Percentiles rank a stretch among this genome's conserved stretches.
Conservation (phyloP, 768 basidiomycete species). For the Asterophora parasitica region DNA sequence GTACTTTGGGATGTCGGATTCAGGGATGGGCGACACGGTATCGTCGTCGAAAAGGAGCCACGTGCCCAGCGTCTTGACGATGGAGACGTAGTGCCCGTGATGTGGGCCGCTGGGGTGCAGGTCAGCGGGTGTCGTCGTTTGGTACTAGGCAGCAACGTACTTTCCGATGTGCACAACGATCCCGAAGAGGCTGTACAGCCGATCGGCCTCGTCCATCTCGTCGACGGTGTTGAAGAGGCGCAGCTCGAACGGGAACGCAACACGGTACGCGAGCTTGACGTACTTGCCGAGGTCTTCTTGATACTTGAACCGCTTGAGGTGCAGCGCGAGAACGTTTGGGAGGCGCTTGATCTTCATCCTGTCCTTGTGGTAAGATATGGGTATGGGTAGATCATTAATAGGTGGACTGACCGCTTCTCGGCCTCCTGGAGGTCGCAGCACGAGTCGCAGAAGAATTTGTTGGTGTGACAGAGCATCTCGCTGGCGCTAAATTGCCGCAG, state of each 20-base stretch:
- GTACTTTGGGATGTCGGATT: slow-evolving; percentile 87
- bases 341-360: slow-evolving; percentile 99
- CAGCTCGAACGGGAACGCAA: slow-evolving; percentile 93
- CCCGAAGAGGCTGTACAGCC: slow-evolving; percentile 90
- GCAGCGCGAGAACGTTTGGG: slow-evolving; percentile 91
- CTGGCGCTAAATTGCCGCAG: slow-evolving; percentile 94
- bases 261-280: slow-evolving; percentile 94
- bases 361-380: slow-evolving; percentile 9
- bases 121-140: not conserved
- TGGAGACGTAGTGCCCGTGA: slow-evolving; percentile 96
- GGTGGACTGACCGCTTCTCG: slow-evolving; percentile 90
- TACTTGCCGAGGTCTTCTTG: slow-evolving; percentile 88
- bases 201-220: slow-evolving; percentile 85
- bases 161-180: slow-evolving; percentile 99
- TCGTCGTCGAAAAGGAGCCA: slow-evolving; percentile 98
- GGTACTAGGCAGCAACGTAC: slow-evolving; percentile 63
- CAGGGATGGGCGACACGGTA: slow-evolving; percentile 81
- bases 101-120: slow-evolving; percentile 74
- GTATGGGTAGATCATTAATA: slow-evolving; percentile 3
- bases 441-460: slow-evolving; percentile 98
- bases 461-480: slow-evolving; percentile 97
- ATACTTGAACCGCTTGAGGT: slow-evolving; percentile 98
- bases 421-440: slow-evolving; percentile 98
- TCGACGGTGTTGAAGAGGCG: slow-evolving; percentile 97
- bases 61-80: slow-evolving; percentile 77